Evolutionary conservation across 257 asterid species (phyloP), one percentile per base, ranked within the genome.

Genomic region (Linderniella brevidens): DNA sequence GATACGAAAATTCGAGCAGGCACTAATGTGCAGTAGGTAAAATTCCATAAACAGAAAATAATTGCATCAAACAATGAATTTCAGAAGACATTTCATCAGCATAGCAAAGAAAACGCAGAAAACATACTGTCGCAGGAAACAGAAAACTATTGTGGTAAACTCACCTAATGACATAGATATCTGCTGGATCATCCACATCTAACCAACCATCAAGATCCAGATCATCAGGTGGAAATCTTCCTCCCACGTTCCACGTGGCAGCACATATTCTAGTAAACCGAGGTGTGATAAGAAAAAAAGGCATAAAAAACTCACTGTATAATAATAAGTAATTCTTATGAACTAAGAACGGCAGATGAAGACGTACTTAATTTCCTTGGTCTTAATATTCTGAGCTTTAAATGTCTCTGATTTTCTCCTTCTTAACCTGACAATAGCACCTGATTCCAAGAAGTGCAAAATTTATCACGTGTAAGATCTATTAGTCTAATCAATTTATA

Each of bases 341-440:
- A 8, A 8, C 47, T 42, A 6, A 42, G n/a, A n/a, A 42, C 4
- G 10, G 17, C 11, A 15, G 1, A 15, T 9, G 19, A 45, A 53
- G 15, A 20, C 66, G 14, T 68, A 84, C 98, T 76, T 78, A 59
- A 90, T 74, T 59, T 90, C 96, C 66, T 90, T 90, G 35, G 69
- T 46, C 62, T 71, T 61, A 49, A 90, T 90, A 43, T 85, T 84
- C 49, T 90, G 98, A 54, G 87, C 77, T 71, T 96, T 71, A 54
- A 71, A 77, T 38, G 96, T 85, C 78, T 90, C 98, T 43, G 98
- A 90, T 42, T 74, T 90, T 52, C 97, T 82, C 62, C 98, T 70
- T 64, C 98, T 74, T 54, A 57, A 32, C 69, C 56, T 67, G 52
- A 80, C 82, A 64, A 74, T 68, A 65, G 58, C 62, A 51, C 72